phyloP scores from a whole-genome alignment of 1,284 basidiomycete genomes.

The Ceratobasidium sp. region DNA sequence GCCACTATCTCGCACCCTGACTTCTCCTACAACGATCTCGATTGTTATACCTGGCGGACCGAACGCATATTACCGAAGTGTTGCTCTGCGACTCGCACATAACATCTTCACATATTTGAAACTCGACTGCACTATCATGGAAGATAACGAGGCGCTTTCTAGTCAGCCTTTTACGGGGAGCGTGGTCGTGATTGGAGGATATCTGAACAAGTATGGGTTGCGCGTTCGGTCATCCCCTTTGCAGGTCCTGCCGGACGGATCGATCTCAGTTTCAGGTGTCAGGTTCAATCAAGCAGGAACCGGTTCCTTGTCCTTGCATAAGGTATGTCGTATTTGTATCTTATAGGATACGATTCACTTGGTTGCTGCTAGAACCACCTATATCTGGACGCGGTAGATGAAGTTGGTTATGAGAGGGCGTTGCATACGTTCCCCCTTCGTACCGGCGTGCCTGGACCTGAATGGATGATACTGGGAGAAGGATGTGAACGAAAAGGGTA shows the following conservation, averaged over 20 bases:
- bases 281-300: conserved; percentile 18
- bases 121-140: conserved; percentile 44
- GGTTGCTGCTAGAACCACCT: conserved; percentile 27
- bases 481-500: conserved; percentile 37
- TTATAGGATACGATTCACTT: not conserved
- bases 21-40: conserved; percentile 29
- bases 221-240: conserved; percentile 5
- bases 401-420: conserved; percentile 44
- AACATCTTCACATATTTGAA: conserved; percentile 46
- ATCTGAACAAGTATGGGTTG: conserved; percentile 42
- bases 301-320: conserved; percentile 22
- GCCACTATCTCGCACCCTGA: conserved; percentile 44
- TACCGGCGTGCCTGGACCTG: conserved; percentile 47
- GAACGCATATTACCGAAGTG: conserved; percentile 7
- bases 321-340: not conserved
- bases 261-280: conserved; percentile 19
- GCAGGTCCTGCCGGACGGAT: conserved; percentile 3
- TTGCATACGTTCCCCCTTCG: conserved; percentile 46
- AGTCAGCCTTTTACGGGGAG: conserved; percentile 5
- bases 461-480: conserved; percentile 47
- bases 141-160: conserved; percentile 36
- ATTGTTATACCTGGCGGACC: conserved; percentile 37
- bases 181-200: conserved; percentile 45
- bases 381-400: conserved; percentile 45
- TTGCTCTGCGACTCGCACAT: conserved; percentile 45